These are phyloP conservation scores for Nakataea oryzae DNA, from an alignment of 2,329 filamentous ascomycete species.

Conservation along the genomic window DNA sequence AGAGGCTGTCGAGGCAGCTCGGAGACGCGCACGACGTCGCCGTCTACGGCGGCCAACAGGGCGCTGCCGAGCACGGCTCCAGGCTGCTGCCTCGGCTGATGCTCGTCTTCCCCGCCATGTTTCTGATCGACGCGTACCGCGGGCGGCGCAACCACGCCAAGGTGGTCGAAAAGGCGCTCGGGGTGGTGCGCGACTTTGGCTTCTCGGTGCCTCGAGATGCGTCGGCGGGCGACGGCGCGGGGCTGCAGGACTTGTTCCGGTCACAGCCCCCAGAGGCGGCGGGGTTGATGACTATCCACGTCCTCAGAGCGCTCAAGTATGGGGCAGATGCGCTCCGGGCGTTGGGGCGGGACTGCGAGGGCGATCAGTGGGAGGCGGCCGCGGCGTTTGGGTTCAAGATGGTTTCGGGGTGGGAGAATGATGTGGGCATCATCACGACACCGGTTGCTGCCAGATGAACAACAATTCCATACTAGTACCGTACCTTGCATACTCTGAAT, in stretches of 20 bases:
- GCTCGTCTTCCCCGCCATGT: constrained; percentile 24
- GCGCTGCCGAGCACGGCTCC: neutral
- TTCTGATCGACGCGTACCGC: constrained; percentile 21
- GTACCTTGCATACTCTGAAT: too few relatives aligned
- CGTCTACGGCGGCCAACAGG: constrained; percentile 12
- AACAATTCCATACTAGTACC: too few relatives aligned
- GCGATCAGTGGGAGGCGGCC: constrained; percentile 15
- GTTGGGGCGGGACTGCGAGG: constrained; percentile 16
- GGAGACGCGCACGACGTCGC: constrained; percentile 20
- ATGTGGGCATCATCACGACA: constrained; percentile 5
- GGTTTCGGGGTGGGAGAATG: constrained; percentile 21
- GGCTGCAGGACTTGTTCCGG: neutral
- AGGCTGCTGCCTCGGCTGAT: constrained; percentile 17
- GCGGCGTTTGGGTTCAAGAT: constrained; percentile 18
- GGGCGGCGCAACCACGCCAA: constrained; percentile 20
- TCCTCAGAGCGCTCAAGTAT: constrained; percentile 19
- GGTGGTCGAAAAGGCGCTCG: constrained; percentile 17
- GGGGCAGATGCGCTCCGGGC: constrained; percentile 18
- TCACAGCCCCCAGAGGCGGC: neutral
- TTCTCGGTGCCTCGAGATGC: constrained; percentile 13
- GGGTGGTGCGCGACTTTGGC: constrained; percentile 23
- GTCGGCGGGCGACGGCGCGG: constrained; percentile 5
- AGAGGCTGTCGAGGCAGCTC: constrained; percentile 18
- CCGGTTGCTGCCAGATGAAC: too few relatives aligned
- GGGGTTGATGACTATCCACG: constrained; percentile 21